Evolutionary conservation across 495 filamentous ascomycete genomes (phyloP).

Genomic region (Penicillium dipodomyicola): DNA sequence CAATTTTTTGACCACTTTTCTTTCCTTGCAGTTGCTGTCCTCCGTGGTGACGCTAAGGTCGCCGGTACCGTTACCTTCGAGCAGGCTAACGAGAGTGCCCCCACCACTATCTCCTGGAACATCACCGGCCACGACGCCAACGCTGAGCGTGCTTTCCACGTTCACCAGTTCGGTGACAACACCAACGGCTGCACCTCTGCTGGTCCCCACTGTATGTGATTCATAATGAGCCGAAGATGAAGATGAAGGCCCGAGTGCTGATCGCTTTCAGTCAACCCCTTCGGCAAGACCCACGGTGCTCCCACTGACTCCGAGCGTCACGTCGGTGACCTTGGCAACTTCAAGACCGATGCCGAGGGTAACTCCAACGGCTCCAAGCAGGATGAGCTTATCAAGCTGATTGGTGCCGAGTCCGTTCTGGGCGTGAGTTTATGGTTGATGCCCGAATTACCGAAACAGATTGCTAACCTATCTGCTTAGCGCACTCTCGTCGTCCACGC

Average conservation of each 20-base stretch:
- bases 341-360: slow-evolving; percentile 89
- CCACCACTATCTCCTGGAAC: slow-evolving; percentile 87
- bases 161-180: slow-evolving; percentile 99
- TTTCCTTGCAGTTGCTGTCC: slow-evolving; percentile 69
- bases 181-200: slow-evolving; percentile 99
- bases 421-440: slow-evolving; percentile 62
- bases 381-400: slow-evolving; percentile 87
- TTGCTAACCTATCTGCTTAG: slow-evolving; percentile 39
- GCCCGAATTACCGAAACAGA: not conserved
- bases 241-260: slow-evolving; percentile 1
- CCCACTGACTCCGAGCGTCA: slow-evolving; percentile 80
- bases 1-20: slow-evolving; percentile 6
- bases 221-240: not conserved
- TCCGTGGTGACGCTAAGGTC: slow-evolving; percentile 96
- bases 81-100: slow-evolving; percentile 73
- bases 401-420: slow-evolving; percentile 91
- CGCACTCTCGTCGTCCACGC: slow-evolving; percentile 92
- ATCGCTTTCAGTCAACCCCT: slow-evolving; percentile 77
- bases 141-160: slow-evolving; percentile 94
- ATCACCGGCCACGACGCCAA: slow-evolving; percentile 91
- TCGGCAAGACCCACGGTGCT: slow-evolving; percentile 85
- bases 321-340: slow-evolving; percentile 95
- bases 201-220: slow-evolving; percentile 83
- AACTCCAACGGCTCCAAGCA: slow-evolving; percentile 72
- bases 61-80: slow-evolving; percentile 91